Base-by-base conservation (phyloP, 2,329 filamentous ascomycete genomes). In the Monosporascus sp. region DNA sequence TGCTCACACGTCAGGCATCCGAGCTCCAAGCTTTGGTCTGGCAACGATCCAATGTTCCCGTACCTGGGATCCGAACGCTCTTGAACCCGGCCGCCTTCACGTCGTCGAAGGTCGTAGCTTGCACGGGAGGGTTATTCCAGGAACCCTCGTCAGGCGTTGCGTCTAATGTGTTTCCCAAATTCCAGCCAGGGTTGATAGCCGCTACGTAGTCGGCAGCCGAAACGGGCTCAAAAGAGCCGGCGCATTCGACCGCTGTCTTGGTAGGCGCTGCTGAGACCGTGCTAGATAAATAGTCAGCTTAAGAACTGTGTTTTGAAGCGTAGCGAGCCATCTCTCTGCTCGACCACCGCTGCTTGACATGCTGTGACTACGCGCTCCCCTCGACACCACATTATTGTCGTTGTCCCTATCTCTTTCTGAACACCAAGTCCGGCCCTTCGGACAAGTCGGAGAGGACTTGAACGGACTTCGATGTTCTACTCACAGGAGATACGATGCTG, bases 161-260 rank as follows among this genome's bases (percentile, higher is more conserved):
- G 60, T 84, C 82, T 31, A 84, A 72, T 0, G 80, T 82, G 52
- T 84, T 84, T 9, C 81, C 82, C 8, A 83, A 59, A 57, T 84
- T 84, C 81, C 81, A 84, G 7, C 81, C 81, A 0, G 80, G 76
- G 48, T 78, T 78, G 41, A 82, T 69, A 8, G 69, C 72, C 5
- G 70, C 69, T 47, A 82, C 57, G 45, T 63, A 81, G 3, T 74
- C 65, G 1, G 69, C 64, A 0, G 78, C 79, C 0, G 76, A 71
- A 47, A 80, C 71, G 3, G 70, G 62, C 3, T 63, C 64, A 61
- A 80, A 81, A 6, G 67, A 70, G 1, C 71, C 70, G 1, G 65
- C 65, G 55, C 76, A 79, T 49, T 59, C 56, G 20, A 51, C 39
- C 22, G 54, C 53, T 14, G 18, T 24, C 39, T 20, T 42, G 9